Conservation (phyloP, 2,329 filamentous ascomycete genomes). For the Botrytis galanthina region DNA sequence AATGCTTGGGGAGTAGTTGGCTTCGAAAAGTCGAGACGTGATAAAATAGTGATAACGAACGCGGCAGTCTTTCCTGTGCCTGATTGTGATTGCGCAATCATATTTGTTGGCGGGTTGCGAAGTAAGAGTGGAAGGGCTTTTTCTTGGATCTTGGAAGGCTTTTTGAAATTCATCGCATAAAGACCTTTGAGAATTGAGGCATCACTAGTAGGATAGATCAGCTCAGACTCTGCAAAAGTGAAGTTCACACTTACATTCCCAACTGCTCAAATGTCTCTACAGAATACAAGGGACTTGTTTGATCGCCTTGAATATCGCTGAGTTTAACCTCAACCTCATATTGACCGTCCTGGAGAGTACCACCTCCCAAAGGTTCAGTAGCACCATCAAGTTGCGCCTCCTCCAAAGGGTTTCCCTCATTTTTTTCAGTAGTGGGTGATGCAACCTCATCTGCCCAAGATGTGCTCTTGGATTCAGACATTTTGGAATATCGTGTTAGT, state of each 20-base stretch:
- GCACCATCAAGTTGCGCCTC: constrained; percentile 47
- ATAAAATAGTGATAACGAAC: constrained; percentile 88
- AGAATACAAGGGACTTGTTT: constrained; percentile 84
- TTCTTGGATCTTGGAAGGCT: constrained; percentile 97
- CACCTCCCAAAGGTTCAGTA: constrained; percentile 44
- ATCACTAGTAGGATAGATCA: constrained; percentile 43
- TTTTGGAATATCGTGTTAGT: constrained; percentile 4
- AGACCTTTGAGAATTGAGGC: constrained; percentile 73
- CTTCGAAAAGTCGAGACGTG: constrained; percentile 73
- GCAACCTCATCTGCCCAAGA: constrained; percentile 46
- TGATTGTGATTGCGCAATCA: constrained; percentile 99
- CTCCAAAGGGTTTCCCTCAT: constrained; percentile 22
- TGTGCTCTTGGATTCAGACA: constrained; percentile 18
- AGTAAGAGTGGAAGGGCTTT: constrained; percentile 88
- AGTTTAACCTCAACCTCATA: constrained; percentile 93
- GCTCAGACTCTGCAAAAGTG: constrained; percentile 1
- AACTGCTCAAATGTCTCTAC: constrained; percentile 81
- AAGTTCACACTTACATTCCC: constrained; percentile 58
- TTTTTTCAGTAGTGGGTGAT: constrained; percentile 30
- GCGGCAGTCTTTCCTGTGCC: constrained; percentile 97
- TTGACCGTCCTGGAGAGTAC: constrained; percentile 64
- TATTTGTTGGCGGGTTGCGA: constrained; percentile 79
- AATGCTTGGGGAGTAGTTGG: constrained; percentile 75
- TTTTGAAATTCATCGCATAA: constrained; percentile 79
- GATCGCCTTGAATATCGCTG: constrained; percentile 81